Base-by-base conservation (phyloP, 139 green algal species). In the Medakamo hakoo region DNA sequence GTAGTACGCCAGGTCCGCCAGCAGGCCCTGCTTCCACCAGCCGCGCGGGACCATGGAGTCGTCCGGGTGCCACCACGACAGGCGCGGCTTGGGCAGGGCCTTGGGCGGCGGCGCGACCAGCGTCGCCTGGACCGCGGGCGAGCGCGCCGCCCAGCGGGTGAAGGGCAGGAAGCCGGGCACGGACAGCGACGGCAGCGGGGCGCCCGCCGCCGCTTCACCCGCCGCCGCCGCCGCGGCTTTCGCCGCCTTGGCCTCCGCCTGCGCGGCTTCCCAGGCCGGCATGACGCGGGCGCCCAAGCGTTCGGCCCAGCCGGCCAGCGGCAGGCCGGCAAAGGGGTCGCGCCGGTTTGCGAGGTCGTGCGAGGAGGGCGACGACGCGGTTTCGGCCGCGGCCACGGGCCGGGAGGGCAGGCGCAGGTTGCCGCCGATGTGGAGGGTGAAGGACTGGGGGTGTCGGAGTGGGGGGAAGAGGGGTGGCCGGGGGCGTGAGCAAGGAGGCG, bases 1-100 rank as follows among this genome's bases (percentile, higher is more conserved):
- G 56, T 76, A 76, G 40, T 76, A 76, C 20, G 59, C 59, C 3
- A 76, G 40, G 62, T 76, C 71, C 20, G 57, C 64, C 21, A 76
- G 66, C 62, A 76, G 32, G 16, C 71, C 71, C 20, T 59, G 49
- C 55, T 60, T 63, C 32, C 63, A 69, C 71, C 71, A 76, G n/a
- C 64, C 71, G n/a, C 71, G 59, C 1, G 71, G 71, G 18, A 76
- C 71, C 71, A 76, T 76, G 27, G 71, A 73, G 66, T 76, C 71
- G 40, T 76, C 71, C 26, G 71, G 71, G 58, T 76, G 71, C 27
- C 72, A 76, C 71, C 71, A 76, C 14, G 66, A 73, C 30, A 76
- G 66, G 20, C 71, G 58, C 2, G 71, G 66, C 40, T 66, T 70
- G 30, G 63, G 62, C 3, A 49, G 55, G 4, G 62, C 62, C 52